Evolutionary conservation across 1,284 basidiomycete genomes (phyloP).

Genomic region (Xanthoconium separans): DNA sequence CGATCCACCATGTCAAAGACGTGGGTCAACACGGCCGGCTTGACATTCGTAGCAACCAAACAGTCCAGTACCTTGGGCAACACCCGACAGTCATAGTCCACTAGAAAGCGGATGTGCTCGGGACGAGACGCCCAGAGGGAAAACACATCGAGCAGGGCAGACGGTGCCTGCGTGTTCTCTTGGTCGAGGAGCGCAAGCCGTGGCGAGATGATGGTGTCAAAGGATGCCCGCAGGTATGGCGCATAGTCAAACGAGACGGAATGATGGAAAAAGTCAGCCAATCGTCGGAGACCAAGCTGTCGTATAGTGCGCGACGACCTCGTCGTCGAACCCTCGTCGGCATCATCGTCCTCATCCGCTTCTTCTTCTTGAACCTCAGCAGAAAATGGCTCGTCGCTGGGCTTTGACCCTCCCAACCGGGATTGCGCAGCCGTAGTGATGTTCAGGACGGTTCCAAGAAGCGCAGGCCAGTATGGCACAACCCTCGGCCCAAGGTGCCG

Average conservation of each 20-base stretch:
- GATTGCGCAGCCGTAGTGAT: slow-evolving; percentile 67
- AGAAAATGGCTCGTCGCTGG: slow-evolving; percentile 12
- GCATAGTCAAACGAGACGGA: slow-evolving; percentile 74
- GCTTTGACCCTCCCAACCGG: slow-evolving; percentile 24
- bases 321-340: slow-evolving; percentile 37
- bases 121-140: slow-evolving; percentile 70
- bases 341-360: slow-evolving; percentile 37
- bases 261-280: slow-evolving; percentile 85
- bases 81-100: slow-evolving; percentile 66
- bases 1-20: slow-evolving; percentile 88
- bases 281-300: slow-evolving; percentile 81
- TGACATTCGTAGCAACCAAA: slow-evolving; percentile 82
- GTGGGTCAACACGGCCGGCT: slow-evolving; percentile 77
- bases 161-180: slow-evolving; percentile 93
- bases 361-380: slow-evolving; percentile 34
- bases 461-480: slow-evolving; percentile 65
- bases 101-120: slow-evolving; percentile 63
- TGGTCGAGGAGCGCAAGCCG: slow-evolving; percentile 72
- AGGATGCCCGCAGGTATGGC: slow-evolving; percentile 69
- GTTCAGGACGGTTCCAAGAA: slow-evolving; percentile 68
- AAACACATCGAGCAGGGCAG: slow-evolving; percentile 87
- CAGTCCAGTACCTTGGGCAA: slow-evolving; percentile 83
- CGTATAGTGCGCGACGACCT: slow-evolving; percentile 65
- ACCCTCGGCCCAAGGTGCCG: slow-evolving; percentile 77
- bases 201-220: slow-evolving; percentile 77